Conservation (phyloP, 768 basidiomycete genomes). For the Tubosaeta sp. region DNA sequence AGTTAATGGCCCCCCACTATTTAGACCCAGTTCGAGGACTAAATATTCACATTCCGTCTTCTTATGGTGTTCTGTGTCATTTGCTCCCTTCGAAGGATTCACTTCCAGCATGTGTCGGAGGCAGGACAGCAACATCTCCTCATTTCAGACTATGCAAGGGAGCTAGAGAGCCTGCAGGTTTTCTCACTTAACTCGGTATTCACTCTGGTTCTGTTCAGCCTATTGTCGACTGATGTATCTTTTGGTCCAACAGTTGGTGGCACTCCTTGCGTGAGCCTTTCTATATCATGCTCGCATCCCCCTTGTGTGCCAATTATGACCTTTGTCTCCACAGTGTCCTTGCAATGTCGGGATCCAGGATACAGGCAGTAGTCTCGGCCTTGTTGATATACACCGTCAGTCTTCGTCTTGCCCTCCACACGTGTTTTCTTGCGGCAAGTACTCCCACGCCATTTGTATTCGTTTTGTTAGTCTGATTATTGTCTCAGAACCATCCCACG, state of each 20-base stretch:
- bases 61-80: slow-evolving; percentile 1
- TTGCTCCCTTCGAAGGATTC: not conserved
- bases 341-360: slow-evolving; percentile 6
- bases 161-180: slow-evolving; percentile 9
- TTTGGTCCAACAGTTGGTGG: slow-evolving; percentile 8
- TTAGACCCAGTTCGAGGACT: no score
- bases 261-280: slow-evolving; percentile 14
- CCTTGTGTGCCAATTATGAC: not conserved
- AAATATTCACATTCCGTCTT: no score
- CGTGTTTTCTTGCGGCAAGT: slow-evolving; percentile 8
- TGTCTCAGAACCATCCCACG: slow-evolving; percentile 1
- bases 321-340: slow-evolving; percentile 8
- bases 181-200: slow-evolving; percentile 16
- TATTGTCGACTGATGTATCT: not conserved
- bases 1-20: no score
- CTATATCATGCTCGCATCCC: not conserved
- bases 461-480: not conserved
- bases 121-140: not conserved
- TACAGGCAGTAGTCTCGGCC: slow-evolving; percentile 7
- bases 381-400: slow-evolving; percentile 23
- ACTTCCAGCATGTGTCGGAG: not conserved
- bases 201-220: not conserved
- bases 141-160: not conserved
- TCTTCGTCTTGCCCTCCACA: slow-evolving; percentile 12
- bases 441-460: not conserved